Evolutionary conservation across 2,329 filamentous ascomycete genomes (phyloP).

Genomic region (Fusarium sp.): DNA sequence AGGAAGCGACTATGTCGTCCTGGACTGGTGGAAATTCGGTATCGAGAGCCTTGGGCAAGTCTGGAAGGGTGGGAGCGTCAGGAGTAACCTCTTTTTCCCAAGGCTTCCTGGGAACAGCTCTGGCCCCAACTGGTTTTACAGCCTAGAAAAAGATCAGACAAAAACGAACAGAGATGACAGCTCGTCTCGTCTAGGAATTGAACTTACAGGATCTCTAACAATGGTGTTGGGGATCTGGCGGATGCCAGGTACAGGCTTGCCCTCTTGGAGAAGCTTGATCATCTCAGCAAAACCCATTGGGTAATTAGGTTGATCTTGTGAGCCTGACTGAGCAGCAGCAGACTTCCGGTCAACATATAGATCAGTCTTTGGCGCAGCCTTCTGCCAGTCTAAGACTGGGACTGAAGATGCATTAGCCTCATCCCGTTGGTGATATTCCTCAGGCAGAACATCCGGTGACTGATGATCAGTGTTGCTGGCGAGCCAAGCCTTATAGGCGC

Average conservation of each 20-base stretch:
- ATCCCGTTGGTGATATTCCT: constrained; percentile 48
- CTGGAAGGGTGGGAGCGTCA: constrained; percentile 34
- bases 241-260: constrained; percentile 88
- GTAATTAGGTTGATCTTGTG: constrained; percentile 74
- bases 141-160: constrained; percentile 53
- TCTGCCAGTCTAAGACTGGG: constrained; percentile 62
- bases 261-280: constrained; percentile 85
- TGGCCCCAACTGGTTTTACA: constrained; percentile 64
- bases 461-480: constrained; percentile 53
- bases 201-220: constrained; percentile 76
- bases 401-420: constrained; percentile 26
- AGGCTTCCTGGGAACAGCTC: constrained; percentile 71
- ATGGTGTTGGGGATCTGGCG: constrained; percentile 87
- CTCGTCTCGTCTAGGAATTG: neutral
- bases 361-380: constrained; percentile 64
- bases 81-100: constrained; percentile 77
- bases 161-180: neutral
- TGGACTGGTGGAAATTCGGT: constrained; percentile 54
- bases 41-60: constrained; percentile 51
- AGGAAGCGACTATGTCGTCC: constrained; percentile 22
- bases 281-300: constrained; percentile 89
- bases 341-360: constrained; percentile 61
- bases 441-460: constrained; percentile 56
- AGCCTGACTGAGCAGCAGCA: constrained; percentile 36
- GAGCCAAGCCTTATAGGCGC: constrained; percentile 77